These are phyloP conservation scores for Rosa lucieae DNA, from an alignment of 306 rosid species.

Conservation along the genomic window DNA sequence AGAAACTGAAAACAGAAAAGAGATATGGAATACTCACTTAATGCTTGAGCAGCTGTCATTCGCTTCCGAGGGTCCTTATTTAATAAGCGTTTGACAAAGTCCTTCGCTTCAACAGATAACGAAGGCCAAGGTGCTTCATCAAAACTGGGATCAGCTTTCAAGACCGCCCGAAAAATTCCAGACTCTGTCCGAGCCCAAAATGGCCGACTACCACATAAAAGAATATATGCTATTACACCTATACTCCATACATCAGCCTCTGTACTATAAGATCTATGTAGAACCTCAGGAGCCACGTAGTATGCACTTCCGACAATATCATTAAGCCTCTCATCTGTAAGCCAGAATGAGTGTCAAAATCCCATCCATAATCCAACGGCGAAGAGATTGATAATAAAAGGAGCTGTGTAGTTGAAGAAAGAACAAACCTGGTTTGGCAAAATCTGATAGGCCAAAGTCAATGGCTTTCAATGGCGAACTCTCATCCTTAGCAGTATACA, in stretches of 20 bases:
- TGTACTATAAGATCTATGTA: conserved; percentile 87
- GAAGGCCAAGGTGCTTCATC: conserved; percentile 98
- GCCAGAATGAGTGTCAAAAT: conserved; percentile 25
- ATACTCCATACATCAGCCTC: conserved; percentile 99
- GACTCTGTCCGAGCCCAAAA: conserved; percentile 99
- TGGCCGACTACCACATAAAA: conserved; percentile 98
- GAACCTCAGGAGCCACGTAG: conserved; percentile 97
- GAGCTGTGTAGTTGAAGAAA: conserved; percentile 12
- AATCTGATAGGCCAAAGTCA: conserved; percentile 96
- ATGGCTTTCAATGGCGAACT: conserved; percentile 86
- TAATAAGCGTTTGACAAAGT: conserved; percentile 87
- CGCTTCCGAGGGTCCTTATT: conserved; percentile 94
- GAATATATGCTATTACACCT: conserved; percentile 97
- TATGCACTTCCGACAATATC: conserved; percentile 99
- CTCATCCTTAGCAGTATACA: conserved; percentile 84
- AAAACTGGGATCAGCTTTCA: conserved; percentile 94
- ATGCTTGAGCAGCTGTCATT: conserved; percentile 94
- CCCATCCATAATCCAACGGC: conserved; percentile 13
- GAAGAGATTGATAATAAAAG: conserved; percentile 24
- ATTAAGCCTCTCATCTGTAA: conserved; percentile 92
- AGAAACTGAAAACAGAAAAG: conserved; percentile 22
- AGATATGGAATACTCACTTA: conserved; percentile 58
- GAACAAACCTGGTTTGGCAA: conserved; percentile 84
- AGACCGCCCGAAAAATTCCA: conserved; percentile 88
- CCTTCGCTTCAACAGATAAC: conserved; percentile 79